A percentile compares a stretch with the other conserved stretches of the same genome.
Evolutionary conservation across 495 filamentous ascomycete genomes (phyloP).

Genomic region (Penicillium ucsense): DNA sequence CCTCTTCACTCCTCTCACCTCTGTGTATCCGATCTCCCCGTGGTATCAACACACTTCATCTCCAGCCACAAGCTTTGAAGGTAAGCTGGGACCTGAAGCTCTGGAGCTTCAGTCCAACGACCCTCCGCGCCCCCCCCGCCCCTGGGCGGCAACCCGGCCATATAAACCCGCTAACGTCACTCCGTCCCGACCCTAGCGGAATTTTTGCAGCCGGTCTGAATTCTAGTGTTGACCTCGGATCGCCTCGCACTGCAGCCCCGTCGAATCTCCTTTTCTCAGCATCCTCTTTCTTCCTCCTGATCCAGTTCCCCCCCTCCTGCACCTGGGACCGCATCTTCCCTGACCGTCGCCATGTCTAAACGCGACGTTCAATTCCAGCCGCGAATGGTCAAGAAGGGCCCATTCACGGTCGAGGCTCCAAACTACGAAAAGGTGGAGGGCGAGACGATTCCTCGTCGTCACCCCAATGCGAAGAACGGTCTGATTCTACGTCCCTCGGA

Average conservation of each 20-base stretch:
- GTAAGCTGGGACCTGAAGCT: no score
- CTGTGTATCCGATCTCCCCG: no score
- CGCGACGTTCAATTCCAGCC: constrained; percentile 54
- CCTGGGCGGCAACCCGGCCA: background rate
- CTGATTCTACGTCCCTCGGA: constrained; percentile 56
- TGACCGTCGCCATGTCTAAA: constrained; percentile 24
- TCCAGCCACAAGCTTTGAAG: no score
- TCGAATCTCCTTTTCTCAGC: background rate
- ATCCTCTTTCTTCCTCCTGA: background rate
- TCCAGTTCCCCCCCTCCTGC: constrained; percentile 4
- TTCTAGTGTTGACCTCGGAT: background rate
- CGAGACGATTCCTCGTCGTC: constrained; percentile 83
- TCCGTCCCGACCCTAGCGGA: background rate
- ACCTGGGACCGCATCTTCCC: background rate
- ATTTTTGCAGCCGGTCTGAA: background rate
- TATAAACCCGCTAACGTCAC: constrained; percentile 8
- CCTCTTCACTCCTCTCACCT: no score
- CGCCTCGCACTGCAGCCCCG: background rate
- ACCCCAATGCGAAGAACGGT: constrained; percentile 60
- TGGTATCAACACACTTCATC: no score
- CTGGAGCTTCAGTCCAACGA: no score
- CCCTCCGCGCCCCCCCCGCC: background rate
- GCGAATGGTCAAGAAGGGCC: constrained; percentile 45
- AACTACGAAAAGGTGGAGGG: constrained; percentile 62
- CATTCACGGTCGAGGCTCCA: constrained; percentile 74